A percentile compares a stretch with the other conserved stretches of the same genome.
phyloP scores from a whole-genome alignment of 805 yeast genomes.

The Pichia exigua region DNA sequence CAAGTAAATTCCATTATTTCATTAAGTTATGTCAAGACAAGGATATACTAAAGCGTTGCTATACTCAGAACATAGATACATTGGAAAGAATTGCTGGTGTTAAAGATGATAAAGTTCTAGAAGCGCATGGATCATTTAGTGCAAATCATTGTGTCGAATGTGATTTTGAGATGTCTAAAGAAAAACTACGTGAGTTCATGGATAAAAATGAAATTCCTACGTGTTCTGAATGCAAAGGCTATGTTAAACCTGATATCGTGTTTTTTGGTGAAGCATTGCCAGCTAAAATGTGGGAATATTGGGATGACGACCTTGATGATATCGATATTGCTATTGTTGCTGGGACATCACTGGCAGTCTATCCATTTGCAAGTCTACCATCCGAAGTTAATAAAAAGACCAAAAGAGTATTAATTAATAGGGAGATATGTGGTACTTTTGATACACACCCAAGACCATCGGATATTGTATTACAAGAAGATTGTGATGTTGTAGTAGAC shows the following conservation, averaged over 20 bases:
- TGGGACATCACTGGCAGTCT: conserved; percentile 85
- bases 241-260: conserved; percentile 88
- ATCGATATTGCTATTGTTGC: conserved; percentile 76
- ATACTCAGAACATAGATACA: conserved; percentile 92
- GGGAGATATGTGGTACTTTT: conserved; percentile 73
- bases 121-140: conserved; percentile 95
- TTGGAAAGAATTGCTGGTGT: conserved; percentile 83
- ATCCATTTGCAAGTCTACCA: conserved; percentile 85
- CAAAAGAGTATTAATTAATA: conserved; percentile 62
- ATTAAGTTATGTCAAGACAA: conserved; percentile 61
- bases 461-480: conserved; percentile 55
- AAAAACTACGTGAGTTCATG: conserved; percentile 33
- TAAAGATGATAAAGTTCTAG: conserved; percentile 54
- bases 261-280: conserved; percentile 93
- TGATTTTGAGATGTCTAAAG: conserved; percentile 40
- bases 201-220: conserved; percentile 34
- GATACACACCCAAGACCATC: conserved; percentile 39
- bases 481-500: conserved; percentile 60
- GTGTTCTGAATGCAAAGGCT: conserved; percentile 63
- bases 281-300: conserved; percentile 49
- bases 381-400: conserved; percentile 43
- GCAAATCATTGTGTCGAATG: conserved; percentile 79
- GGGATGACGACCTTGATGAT: conserved; percentile 50
- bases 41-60: conserved; percentile 56
- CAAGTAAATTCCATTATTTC: conserved; percentile 75